Conservation (phyloP, 805 yeast species). For the Monosporozyma aerobia region DNA sequence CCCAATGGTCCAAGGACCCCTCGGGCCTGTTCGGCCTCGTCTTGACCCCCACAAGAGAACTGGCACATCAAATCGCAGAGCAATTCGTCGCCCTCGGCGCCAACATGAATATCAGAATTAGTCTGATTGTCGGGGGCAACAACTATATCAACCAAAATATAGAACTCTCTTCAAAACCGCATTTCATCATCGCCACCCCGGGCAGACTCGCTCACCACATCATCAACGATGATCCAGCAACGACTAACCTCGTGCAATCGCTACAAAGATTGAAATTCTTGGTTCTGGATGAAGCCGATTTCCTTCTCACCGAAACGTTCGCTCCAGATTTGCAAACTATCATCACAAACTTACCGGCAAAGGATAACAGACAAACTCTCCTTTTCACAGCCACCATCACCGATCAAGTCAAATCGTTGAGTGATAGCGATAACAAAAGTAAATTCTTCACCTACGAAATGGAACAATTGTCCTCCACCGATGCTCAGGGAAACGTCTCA, state of each 20-base stretch:
- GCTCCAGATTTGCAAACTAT: slow-evolving; percentile 70
- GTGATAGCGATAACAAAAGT: slow-evolving; percentile 29
- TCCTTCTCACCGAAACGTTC: slow-evolving; percentile 76
- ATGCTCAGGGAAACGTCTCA: slow-evolving; percentile 27
- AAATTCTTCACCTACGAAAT: slow-evolving; percentile 33
- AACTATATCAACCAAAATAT: slow-evolving; percentile 85
- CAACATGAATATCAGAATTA: slow-evolving; percentile 71
- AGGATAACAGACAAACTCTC: slow-evolving; percentile 73
- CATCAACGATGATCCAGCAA: slow-evolving; percentile 68
- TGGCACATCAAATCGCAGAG: slow-evolving; percentile 94
- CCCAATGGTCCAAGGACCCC: slow-evolving; percentile 93
- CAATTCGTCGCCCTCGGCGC: slow-evolving; percentile 93
- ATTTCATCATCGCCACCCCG: slow-evolving; percentile 93
- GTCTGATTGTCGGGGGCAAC: slow-evolving; percentile 89
- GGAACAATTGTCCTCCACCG: slow-evolving; percentile 1
- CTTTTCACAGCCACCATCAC: slow-evolving; percentile 95
- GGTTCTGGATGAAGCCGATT: slow-evolving; percentile 94
- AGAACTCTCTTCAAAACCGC: slow-evolving; percentile 74
- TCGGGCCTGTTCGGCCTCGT: slow-evolving; percentile 84
- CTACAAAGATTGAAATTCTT: slow-evolving; percentile 73
- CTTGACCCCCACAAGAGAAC: slow-evolving; percentile 86
- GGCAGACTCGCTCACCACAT: slow-evolving; percentile 94
- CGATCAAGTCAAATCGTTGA: slow-evolving; percentile 75
- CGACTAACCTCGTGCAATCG: slow-evolving; percentile 42
- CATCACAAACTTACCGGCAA: slow-evolving; percentile 58